phyloP scores from a whole-genome alignment of 306 rosid species.

The Glycine tomentella region DNA sequence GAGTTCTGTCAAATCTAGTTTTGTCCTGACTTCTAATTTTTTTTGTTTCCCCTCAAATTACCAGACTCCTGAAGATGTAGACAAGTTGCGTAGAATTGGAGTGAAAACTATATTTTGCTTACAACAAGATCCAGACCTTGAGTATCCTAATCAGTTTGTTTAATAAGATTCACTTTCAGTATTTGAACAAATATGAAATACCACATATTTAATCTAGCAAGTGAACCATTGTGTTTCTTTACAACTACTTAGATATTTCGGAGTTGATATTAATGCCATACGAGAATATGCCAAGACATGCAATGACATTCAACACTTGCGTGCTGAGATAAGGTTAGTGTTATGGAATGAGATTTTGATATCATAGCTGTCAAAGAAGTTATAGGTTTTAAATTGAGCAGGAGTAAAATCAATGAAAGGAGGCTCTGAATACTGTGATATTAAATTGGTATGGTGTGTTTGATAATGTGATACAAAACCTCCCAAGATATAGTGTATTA shows the following conservation, averaged over 20 bases:
- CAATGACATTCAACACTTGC: constrained; percentile 87
- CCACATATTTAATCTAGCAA: constrained; percentile 37
- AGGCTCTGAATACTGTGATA: too few relatives aligned
- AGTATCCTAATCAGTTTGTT: constrained; percentile 70
- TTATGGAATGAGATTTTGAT: constrained; percentile 33
- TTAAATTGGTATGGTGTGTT: too few relatives aligned
- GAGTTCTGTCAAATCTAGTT: constrained; percentile 34
- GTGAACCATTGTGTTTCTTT: constrained; percentile 50
- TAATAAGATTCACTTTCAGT: constrained; percentile 32
- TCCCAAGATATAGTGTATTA: too few relatives aligned
- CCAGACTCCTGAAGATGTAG: constrained; percentile 90
- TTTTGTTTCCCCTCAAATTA: constrained; percentile 28
- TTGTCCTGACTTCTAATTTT: constrained; percentile 30
- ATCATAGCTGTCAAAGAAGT: background rate
- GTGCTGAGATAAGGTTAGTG: constrained; percentile 88
- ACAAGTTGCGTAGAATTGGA: constrained; percentile 85
- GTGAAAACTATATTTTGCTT: constrained; percentile 94
- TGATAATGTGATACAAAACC: too few relatives aligned
- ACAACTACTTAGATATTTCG: constrained; percentile 75
- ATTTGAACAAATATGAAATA: constrained; percentile 21
- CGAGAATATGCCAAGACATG: constrained; percentile 68
- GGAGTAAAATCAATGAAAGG: too few relatives aligned
- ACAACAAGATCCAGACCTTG: constrained; percentile 89
- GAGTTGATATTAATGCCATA: constrained; percentile 89
- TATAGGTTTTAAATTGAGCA: too few relatives aligned